Conservation (phyloP, 2,329 filamentous ascomycete species). For the Simplicillium sp. region DNA sequence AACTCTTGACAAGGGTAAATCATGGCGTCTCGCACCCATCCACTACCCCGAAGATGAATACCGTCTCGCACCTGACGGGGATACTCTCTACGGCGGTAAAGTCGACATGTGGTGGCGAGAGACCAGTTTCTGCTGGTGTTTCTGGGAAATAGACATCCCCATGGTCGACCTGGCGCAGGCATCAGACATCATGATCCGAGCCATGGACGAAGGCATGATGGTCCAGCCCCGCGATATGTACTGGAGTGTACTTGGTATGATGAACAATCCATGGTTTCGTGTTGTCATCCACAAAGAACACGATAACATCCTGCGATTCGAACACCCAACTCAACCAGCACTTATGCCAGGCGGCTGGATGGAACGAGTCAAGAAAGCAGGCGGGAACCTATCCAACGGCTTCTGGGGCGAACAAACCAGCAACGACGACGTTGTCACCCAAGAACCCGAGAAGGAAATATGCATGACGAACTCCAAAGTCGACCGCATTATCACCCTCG, state of each 20-base stretch:
- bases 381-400: conserved; percentile 71
- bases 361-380: conserved; percentile 76
- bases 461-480: conserved; percentile 67
- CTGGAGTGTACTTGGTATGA: conserved; percentile 92
- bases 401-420: conserved; percentile 71
- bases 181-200: conserved; percentile 68
- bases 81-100: conserved; percentile 62
- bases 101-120: conserved; percentile 78
- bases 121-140: conserved; percentile 82
- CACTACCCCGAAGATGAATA: conserved; percentile 83
- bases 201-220: conserved; percentile 87
- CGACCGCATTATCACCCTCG: conserved; percentile 53
- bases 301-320: conserved; percentile 57
- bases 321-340: conserved; percentile 79
- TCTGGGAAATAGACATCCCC: conserved; percentile 69
- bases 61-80: conserved; percentile 47
- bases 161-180: conserved; percentile 51
- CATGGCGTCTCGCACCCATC: conserved; percentile 69
- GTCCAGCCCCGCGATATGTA: conserved; percentile 89
- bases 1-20: conserved; percentile 72
- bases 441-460: conserved; percentile 53
- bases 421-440: conserved; percentile 30
- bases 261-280: conserved; percentile 94
- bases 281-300: conserved; percentile 65
- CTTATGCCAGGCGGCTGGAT: conserved; percentile 81